Base-by-base conservation (phyloP, 2,329 filamentous ascomycete genomes). In the Colletotrichum gigasporum region DNA sequence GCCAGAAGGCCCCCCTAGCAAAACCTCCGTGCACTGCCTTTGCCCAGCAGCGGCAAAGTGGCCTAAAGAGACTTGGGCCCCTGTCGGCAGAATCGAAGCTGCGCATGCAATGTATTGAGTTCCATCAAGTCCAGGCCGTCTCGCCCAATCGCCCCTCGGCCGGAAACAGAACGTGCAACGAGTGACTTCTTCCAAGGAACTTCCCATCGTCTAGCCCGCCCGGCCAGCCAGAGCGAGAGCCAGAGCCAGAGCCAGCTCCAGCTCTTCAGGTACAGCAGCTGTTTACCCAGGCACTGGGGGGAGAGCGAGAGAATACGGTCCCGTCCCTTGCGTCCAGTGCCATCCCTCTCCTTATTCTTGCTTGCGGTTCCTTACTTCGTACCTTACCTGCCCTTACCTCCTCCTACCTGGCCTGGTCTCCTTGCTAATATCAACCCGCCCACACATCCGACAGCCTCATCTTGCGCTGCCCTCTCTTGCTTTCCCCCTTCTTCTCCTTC, bases 121-220 rank as follows among this genome's bases (percentile, higher is more conserved):
- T 28, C 55, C 45, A 18, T 22, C 37, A 18, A 41, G 24, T 39
- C 45, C 35, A 48, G 35, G 28, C 47, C 39, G 30, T 51, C 7
- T 34, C 20, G 44, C 35, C 59, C 59, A 63, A 51, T 63, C 44
- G 28, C 16, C 34, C 59, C 51, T 59, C 47, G 55, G 39, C 60
- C 47, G 55, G 47, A 53, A 63, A 28, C 54, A 59, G 60, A 53
- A 35, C 16, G 28, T 47, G 32, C 54, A 47, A 59, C 42, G 34
- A 18, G 35, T 28, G 14, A 37, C 34, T 18, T 51, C 22, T 39
- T 9, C 41, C 57, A 45, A 30, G 57, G 48, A 55, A 39, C 30
- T 45, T 47, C 39, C 30, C 22, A 54, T 39, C 48, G 2, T 44
- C 28, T 22, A 22, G 20, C 30, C 37, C 37, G 14, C 35, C 37